Base-by-base conservation (phyloP, 306 rosid genomes). In the Rubus parviflorus region DNA sequence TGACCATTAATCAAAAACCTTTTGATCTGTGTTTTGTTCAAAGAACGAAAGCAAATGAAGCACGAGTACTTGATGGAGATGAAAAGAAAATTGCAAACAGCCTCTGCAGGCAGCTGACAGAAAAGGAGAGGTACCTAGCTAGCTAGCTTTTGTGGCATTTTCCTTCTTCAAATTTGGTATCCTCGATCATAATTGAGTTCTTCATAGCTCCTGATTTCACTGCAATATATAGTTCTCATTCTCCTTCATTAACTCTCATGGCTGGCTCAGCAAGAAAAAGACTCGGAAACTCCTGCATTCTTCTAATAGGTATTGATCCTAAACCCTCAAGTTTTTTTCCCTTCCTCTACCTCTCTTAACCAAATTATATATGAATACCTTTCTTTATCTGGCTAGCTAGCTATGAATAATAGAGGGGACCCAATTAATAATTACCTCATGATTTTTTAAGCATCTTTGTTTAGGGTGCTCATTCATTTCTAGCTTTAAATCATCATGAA, bases 201-300 rank as follows among this genome's bases (percentile, higher is more conserved):
- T 30, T 30, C 35, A 30, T 30, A 30, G 35, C 35, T 30, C 35
- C 35, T 30, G 35, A 30, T 30, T 30, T 30, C 35, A 30, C 35
- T 30, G 35, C 35, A 30, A 30, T 30, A 0, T 30, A 30, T 42
- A 42, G 8, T 42, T 42, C 46, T 4, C 46, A 8, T 42, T 15
- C 20, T 15, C 11, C 45, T 37, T 30, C 45, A 37, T 78, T 15
- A 6, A 22, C 6, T 65, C 72, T 54, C 68, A 89, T 86, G 97
- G 93, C 88, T 37, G 87, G 84, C 43, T 25, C 64, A 16, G 79
- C 60, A 82, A 17, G 54, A 6, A 84, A 79, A 81, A 62, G 78
- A 52, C 89, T 95, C 61, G 90, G 81, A 70, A 81, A 81, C 78
- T 85, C 98, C 3, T 95, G 97, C 77, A 79, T 92, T 86, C 97